Base-by-base conservation (phyloP, 1,284 basidiomycete species). In the Ustilago loliicola region DNA sequence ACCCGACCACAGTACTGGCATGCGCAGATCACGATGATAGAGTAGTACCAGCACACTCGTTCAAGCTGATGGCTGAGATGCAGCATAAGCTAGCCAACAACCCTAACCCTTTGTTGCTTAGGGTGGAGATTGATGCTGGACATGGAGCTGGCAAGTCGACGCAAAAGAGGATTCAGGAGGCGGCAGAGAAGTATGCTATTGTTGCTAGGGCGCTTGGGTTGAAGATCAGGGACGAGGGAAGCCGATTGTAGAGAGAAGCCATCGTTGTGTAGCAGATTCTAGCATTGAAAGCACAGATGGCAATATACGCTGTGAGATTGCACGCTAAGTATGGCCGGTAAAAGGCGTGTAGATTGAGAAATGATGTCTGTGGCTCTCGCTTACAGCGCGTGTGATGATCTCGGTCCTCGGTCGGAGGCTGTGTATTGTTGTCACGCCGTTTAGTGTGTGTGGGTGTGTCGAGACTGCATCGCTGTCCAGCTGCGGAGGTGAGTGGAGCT, bases 21-120 rank as follows among this genome's bases (percentile, higher is more conserved):
- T 84, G 80, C 25, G 83, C 81, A 0, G 85, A 86, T 48, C 85
- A 86, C 67, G 84, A 86, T 40, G 85, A 86, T 64, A 66, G 85
- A 1, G 85, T 85, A 2, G 80, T 82, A 9, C 85, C 85, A 0
- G 79, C 82, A 11, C 85, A 86, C 63, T 77, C 77, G 10, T 86
- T 86, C 72, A 86, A 86, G 66, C 48, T 85, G 38, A 80, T 82
- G 47, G 84, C 84, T 1, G 83, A 85, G 70, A 77, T 86, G 78
- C 84, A 86, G 72, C 80, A 85, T 71, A 65, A 76, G 65, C 63
- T 82, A 27, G 68, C 79, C 34, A 64, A 66, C 30, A 83, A 83
- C 56, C 78, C 80, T 19, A 85, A 86, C 55, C 84, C 84, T n/a
- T 63, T 86, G 36, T 64, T 86, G 56, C 55, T 82, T 32, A 69